Evolutionary conservation across 164 flowering plant species (phyloP).

Genomic region (Umbilicus rupestris): DNA sequence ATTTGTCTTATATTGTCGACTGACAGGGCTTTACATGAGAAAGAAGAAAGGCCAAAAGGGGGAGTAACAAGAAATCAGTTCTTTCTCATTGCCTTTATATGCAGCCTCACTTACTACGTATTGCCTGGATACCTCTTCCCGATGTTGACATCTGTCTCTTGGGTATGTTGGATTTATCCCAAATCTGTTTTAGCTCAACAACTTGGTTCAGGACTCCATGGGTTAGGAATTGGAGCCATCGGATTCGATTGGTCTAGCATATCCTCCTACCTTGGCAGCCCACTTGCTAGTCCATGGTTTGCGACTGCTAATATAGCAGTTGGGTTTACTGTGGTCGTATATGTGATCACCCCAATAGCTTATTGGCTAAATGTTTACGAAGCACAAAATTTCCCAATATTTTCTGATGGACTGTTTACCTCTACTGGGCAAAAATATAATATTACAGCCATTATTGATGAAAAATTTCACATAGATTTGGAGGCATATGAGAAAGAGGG

Average conservation of each 20-base stretch:
- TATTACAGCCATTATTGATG: constrained; percentile 27
- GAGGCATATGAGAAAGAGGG: constrained; percentile 27
- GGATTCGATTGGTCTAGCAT: constrained; percentile 40
- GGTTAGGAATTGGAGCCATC: constrained; percentile 29
- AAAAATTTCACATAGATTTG: constrained; percentile 22
- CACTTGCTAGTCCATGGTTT: constrained; percentile 42
- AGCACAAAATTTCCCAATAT: constrained; percentile 31
- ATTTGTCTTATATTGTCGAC: neutral
- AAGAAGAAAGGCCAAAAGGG: constrained; percentile 25
- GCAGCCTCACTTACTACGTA: constrained; percentile 36
- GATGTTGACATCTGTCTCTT: constrained; percentile 26
- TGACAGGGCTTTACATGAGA: constrained; percentile 35
- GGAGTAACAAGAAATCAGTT: constrained; percentile 27
- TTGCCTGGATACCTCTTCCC: constrained; percentile 38
- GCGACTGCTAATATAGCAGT: constrained; percentile 34
- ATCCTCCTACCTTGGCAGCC: constrained; percentile 35
- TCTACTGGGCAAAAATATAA: constrained; percentile 27
- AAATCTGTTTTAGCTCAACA: constrained; percentile 30
- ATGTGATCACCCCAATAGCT: constrained; percentile 24
- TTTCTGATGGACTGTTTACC: constrained; percentile 29
- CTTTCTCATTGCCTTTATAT: constrained; percentile 29
- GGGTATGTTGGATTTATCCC: constrained; percentile 34
- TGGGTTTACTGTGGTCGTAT: constrained; percentile 24
- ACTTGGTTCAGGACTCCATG: constrained; percentile 37
- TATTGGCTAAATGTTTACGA: constrained; percentile 30